phyloP scores from a whole-genome alignment of 345 rosid genomes.

The Capsella bursapastoris region DNA sequence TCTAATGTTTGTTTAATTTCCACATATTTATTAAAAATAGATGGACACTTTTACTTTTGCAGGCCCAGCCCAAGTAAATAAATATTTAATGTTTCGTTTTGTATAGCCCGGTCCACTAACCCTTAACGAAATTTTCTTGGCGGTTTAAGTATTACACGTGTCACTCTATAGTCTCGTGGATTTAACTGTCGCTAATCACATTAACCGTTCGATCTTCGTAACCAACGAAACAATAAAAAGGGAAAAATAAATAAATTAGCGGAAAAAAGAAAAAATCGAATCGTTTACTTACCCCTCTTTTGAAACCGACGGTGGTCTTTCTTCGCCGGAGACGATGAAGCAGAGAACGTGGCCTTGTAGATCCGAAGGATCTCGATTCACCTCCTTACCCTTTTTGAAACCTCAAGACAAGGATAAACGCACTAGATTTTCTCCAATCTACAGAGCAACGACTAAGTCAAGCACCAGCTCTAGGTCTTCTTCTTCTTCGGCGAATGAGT shows the following conservation, averaged over 20 bases:
- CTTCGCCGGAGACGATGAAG: conserved; percentile 50
- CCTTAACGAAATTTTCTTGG: conserved; percentile 24
- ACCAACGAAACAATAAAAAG: too few species aligned
- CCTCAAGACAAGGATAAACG: conserved; percentile 36
- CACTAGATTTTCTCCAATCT: conserved; percentile 21
- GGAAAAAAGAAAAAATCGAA: background rate
- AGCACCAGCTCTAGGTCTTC: conserved; percentile 27
- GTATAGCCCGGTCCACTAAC: conserved; percentile 13
- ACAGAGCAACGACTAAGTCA: conserved; percentile 29
- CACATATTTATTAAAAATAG: conserved; percentile 4
- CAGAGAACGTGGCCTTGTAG: conserved; percentile 61
- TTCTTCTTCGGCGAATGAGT: conserved; percentile 16
- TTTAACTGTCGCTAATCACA: conserved; percentile 13
- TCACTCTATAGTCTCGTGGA: background rate
- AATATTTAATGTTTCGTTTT: background rate
- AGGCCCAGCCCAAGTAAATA: conserved; percentile 34
- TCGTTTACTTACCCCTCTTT: conserved; percentile 28
- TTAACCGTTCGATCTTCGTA: conserved; percentile 31
- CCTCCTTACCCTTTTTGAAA: conserved; percentile 39
- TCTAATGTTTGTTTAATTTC: background rate
- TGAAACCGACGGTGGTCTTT: conserved; percentile 33
- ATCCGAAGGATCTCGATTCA: conserved; percentile 52
- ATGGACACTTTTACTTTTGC: background rate
- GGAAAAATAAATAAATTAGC: too few species aligned
- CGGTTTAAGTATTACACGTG: conserved; percentile 42